Evolutionary conservation across 2,329 filamentous ascomycete genomes (phyloP), one percentile per base, ranked within the genome.

Genomic region (Paradendryphiella salina): DNA sequence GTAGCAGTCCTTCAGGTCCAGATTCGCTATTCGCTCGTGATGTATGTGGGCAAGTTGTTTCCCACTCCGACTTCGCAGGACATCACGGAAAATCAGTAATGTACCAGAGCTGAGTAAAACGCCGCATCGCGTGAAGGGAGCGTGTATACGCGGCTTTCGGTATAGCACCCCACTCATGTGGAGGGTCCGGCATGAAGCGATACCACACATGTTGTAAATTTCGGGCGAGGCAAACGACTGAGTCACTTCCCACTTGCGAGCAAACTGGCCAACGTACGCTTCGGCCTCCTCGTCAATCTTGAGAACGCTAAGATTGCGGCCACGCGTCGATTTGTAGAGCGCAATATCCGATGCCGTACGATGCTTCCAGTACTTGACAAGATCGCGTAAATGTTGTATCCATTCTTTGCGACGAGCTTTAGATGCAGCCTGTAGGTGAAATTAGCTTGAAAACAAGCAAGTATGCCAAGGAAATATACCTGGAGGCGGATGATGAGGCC

Each of bases 171-270:
- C 85, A 28, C 82, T 82, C 69, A 86, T 80, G 49, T 78, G 75
- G 46, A 88, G 82, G 14, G 81, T 76, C 34, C 85, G 81, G 65
- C 85, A 88, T 31, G 77, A 79, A 9, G 81, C 79, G 17, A 87
- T 79, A n/a, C 81, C 80, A 66, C 85, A 88, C 73, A 87, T 80
- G 66, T 88, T 85, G 74, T 86, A 87, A n/a, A 87, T 71, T 32
- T 82, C 73, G 1, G 85, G 80, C 1, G 80, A 85, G n/a, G 85
- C 83, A 58, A 80, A 80, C 1, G 83, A 82, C 56, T 84, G 80
- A 13, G 77, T 82, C 17, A 87, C 84, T 66, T 88, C 85, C 85
- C 85, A 88, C 61, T 87, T 87, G 57, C 79, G 76, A 0, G 84
- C 84, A 62, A 84, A 87, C 61, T 86, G 84, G 8, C 85, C 85